A percentile compares a stretch with the other conserved stretches of the same genome.
These are phyloP conservation scores for Gyrodon lividus DNA, from an alignment of 768 basidiomycete genomes.

Conservation along the genomic window DNA sequence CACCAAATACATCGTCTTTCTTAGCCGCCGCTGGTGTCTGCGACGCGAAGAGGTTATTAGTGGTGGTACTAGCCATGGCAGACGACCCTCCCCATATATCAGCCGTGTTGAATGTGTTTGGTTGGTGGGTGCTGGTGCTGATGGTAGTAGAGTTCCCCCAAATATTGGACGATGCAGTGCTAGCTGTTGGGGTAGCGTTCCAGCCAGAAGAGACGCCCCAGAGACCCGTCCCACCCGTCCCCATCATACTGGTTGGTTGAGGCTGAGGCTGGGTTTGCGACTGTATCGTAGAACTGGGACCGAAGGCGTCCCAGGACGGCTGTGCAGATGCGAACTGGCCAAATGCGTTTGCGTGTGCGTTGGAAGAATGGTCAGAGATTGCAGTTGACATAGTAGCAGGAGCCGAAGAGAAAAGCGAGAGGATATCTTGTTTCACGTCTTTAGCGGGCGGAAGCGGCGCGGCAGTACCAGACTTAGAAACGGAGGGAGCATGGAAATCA, in stretches of 20 bases:
- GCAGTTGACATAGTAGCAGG: constrained; percentile 14
- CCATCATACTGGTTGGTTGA: constrained; percentile 51
- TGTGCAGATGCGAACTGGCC: constrained; percentile 36
- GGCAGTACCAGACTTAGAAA: constrained; percentile 19
- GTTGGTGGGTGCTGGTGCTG: constrained; percentile 26
- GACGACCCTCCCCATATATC: constrained; percentile 57
- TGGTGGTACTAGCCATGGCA: constrained; percentile 30
- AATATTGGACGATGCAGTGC: constrained; percentile 28
- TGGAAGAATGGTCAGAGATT: constrained; percentile 22
- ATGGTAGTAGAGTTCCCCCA: constrained; percentile 33
- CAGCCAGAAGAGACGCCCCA: constrained; percentile 74
- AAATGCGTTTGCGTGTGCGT: constrained; percentile 31
- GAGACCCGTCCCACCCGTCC: constrained; percentile 49
- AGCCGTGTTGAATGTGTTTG: constrained; percentile 37
- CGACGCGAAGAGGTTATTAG: constrained; percentile 34
- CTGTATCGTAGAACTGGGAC: constrained; percentile 15
- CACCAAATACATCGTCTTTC: constrained; percentile 80
- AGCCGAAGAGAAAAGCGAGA: constrained; percentile 70
- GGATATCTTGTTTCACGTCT: constrained; percentile 81
- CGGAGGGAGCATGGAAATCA: constrained; percentile 71
- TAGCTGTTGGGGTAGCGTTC: constrained; percentile 35
- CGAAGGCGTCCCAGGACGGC: constrained; percentile 28
- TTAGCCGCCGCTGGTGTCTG: constrained; percentile 41
- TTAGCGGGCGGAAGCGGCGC: constrained; percentile 47
- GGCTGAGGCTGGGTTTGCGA: constrained; percentile 25